These are phyloP conservation scores for Grammothele lineata DNA, from an alignment of 768 basidiomycete genomes.

Conservation along the genomic window DNA sequence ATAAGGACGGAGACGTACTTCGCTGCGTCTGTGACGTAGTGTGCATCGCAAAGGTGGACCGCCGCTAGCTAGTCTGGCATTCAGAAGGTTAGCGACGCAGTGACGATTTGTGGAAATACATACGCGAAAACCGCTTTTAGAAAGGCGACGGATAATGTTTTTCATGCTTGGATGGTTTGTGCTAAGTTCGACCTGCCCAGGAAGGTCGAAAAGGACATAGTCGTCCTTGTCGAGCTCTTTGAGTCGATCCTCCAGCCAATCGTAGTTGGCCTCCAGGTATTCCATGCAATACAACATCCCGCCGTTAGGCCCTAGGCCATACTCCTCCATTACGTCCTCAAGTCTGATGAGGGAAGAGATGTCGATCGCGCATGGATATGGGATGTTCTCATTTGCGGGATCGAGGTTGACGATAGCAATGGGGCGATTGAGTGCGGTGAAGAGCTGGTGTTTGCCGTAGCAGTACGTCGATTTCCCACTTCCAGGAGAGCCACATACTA, in stretches of 20 bases:
- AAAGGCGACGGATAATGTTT: constrained; percentile 65
- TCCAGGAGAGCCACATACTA: constrained; percentile 83
- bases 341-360: constrained; percentile 85
- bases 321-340: constrained; percentile 78
- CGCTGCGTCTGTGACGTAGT: constrained; percentile 93
- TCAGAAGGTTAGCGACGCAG: constrained; percentile 3
- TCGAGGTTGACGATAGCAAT: constrained; percentile 93
- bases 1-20: constrained; percentile 94
- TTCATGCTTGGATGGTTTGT: constrained; percentile 93
- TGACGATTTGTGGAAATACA: constrained; percentile 28
- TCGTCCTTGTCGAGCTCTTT: constrained; percentile 63
- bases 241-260: constrained; percentile 75
- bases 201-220: constrained; percentile 92
- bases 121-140: constrained; percentile 81
- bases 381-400: constrained; percentile 85
- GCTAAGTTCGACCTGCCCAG: constrained; percentile 95
- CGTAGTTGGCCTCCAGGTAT: constrained; percentile 92
- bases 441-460: constrained; percentile 83
- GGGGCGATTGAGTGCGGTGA: constrained; percentile 80
- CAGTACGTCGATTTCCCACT: constrained; percentile 89
- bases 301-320: constrained; percentile 90
- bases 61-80: constrained; percentile 66
- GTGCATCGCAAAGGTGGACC: constrained; percentile 94
- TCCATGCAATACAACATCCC: constrained; percentile 97
- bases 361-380: constrained; percentile 88